Conservation (phyloP, 768 basidiomycete genomes). For the Leccinum ochraceum region DNA sequence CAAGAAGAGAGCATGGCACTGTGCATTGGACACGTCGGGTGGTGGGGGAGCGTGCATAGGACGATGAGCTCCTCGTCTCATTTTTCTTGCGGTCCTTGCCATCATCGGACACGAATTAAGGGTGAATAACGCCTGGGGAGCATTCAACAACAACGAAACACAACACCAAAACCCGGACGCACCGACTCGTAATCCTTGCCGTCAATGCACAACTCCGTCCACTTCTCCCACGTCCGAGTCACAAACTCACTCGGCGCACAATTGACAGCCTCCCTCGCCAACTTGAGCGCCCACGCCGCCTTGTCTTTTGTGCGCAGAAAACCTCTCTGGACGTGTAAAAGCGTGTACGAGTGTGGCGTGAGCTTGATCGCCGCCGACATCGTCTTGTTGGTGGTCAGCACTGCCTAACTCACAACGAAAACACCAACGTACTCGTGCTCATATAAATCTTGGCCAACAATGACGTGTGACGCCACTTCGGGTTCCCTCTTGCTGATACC, state of each 20-base stretch:
- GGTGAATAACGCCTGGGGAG: constrained; percentile 70
- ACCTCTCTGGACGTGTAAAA: constrained; percentile 93
- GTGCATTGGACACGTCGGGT: too few relatives aligned
- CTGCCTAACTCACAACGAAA: too few relatives aligned
- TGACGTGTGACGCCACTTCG: constrained; percentile 68
- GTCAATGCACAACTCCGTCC: constrained; percentile 94
- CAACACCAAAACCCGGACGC: not conserved
- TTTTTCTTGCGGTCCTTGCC: constrained; percentile 63
- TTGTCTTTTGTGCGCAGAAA: constrained; percentile 87
- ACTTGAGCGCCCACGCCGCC: constrained; percentile 84
- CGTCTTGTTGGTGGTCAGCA: constrained; percentile 55
- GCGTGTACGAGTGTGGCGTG: constrained; percentile 90
- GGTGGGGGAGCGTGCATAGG: too few relatives aligned
- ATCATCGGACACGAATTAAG: constrained; percentile 99
- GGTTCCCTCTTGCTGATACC: constrained; percentile 86
- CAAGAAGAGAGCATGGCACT: too few relatives aligned
- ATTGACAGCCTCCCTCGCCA: constrained; percentile 94
- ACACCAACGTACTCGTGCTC: constrained; percentile 81
- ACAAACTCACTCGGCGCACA: constrained; percentile 98
- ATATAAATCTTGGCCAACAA: constrained; percentile 88
- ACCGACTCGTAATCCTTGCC: constrained; percentile 80
- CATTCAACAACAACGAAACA: not conserved
- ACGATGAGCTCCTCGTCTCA: too few relatives aligned
- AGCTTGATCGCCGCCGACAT: constrained; percentile 81
- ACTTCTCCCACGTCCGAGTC: constrained; percentile 84